Evolutionary conservation across 176 grass and related monocot genomes (phyloP), one percentile per base, ranked within the genome.

Genomic region (Coix lacrymajobi): DNA sequence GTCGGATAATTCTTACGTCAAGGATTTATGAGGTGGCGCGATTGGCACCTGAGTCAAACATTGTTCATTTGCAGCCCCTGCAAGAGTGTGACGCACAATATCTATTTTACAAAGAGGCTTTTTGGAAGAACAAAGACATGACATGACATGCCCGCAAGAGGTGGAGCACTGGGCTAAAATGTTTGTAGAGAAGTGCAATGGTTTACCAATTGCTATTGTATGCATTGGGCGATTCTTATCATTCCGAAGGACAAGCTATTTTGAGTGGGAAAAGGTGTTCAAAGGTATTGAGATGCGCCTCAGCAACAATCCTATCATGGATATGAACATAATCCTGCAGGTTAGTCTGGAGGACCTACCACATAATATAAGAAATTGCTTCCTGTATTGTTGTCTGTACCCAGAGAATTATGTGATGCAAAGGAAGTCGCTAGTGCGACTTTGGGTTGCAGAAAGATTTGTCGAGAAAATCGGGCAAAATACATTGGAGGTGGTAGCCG

Each of bases 381-480:
- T 90, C 52, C 43, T 90, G 22, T 75, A 90, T 36, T 80, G 74
- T 44, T 74, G 73, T 40, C 52, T 90, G 11, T 90, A 83, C 49
- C 84, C 88, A 15, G 84, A 90, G 31, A 75, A 86, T 73, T 82
- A 69, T 82, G 30, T 24, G 1, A 63, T 90, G 17, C 26, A 70
- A 51, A 87, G 66, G 52, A 90, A 84, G 13, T 67, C n/a, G 52
- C 38, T 87, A n/a, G 66, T 87, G 6, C 78, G 65, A 13, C 65
- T 87, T 22, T 90, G 88, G 84, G 33, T 90, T 45, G 88, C 79
- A 4, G 84, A 86, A 45, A 84, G 88, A 4, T 70, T 70, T 43
- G 38, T 70, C 22, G n/a, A 70, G 38, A 26, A 70, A 15, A 43
- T 8, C 39, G 49, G 45, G 19, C 73, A 56, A n/a, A 12, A n/a